A percentile compares a stretch with the other conserved stretches of the same genome.
Evolutionary conservation across 768 basidiomycete genomes (phyloP).

Genomic region (Pluteus cervinus): DNA sequence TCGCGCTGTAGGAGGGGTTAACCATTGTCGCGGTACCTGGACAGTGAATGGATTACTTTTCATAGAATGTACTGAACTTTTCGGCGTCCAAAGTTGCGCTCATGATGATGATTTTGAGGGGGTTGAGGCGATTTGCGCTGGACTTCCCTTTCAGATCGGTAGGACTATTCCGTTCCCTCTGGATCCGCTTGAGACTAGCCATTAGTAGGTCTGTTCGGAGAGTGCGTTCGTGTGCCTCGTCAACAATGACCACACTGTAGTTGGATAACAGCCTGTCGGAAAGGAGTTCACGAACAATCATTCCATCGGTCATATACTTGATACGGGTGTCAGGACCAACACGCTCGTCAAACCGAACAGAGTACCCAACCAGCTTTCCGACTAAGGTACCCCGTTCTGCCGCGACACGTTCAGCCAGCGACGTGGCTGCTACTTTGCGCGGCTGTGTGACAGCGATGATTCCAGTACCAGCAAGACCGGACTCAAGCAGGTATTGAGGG

Average conservation of each 20-base stretch:
- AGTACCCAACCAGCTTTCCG: constrained; percentile 84
- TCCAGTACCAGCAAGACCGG: constrained; percentile 62
- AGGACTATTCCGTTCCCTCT: constrained; percentile 50
- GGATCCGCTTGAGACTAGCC: constrained; percentile 82
- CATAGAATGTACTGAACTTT: constrained; percentile 85
- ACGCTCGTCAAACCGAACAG: constrained; percentile 92
- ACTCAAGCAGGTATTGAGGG: constrained; percentile 90
- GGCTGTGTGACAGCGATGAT: constrained; percentile 94
- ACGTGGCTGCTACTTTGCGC: constrained; percentile 89
- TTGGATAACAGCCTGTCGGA: constrained; percentile 67
- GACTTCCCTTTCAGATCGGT: constrained; percentile 35
- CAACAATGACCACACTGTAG: constrained; percentile 88
- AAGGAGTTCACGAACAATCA: constrained; percentile 91
- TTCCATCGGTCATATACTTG: constrained; percentile 97
- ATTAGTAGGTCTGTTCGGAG: constrained; percentile 92
- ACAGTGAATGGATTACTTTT: constrained; percentile 41
- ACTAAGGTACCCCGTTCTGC: constrained; percentile 69
- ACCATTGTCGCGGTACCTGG: constrained; percentile 2
- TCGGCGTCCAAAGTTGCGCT: constrained; percentile 96
- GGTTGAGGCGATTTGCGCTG: constrained; percentile 33
- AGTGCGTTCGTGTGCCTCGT: constrained; percentile 97
- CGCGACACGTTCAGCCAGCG: constrained; percentile 88
- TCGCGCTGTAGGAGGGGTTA: constrained; percentile 49
- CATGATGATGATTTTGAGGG: constrained; percentile 93
- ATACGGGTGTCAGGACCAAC: constrained; percentile 69